These are phyloP conservation scores for Cystobasidium ongulense DNA, from an alignment of 768 basidiomycete species.

Conservation along the genomic window DNA sequence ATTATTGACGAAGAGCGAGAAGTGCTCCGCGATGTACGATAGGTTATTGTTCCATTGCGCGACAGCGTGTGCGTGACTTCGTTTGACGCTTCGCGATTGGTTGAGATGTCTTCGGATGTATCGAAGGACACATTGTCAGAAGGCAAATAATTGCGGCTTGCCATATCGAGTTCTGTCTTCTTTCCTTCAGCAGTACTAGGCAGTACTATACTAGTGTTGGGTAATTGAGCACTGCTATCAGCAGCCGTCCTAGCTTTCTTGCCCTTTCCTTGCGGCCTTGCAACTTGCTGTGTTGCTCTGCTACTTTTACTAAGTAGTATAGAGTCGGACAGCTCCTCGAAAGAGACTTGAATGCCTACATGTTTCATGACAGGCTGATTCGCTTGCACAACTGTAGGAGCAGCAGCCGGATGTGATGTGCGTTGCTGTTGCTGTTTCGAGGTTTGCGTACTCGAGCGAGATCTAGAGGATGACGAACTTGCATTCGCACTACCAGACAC, in stretches of 20 bases:
- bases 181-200: background rate
- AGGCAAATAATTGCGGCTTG: background rate
- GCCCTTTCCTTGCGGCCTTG: background rate
- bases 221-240: background rate
- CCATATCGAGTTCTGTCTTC: background rate
- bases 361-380: background rate
- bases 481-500: background rate
- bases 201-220: background rate
- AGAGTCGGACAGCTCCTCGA: background rate
- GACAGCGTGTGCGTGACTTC: background rate
- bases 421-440: background rate
- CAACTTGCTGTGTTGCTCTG: background rate
- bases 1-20: background rate
- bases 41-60: background rate
- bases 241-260: background rate
- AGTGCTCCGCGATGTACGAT: background rate
- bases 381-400: background rate
- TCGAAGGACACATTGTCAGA: background rate
- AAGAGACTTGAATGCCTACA: background rate
- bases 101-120: background rate
- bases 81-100: background rate
- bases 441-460: background rate
- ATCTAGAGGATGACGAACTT: background rate
- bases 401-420: background rate
- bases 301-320: background rate